Evolutionary conservation across 225 moss, liverwort and hornwort genomes (phyloP).

Genomic region (Neckera pumila): DNA sequence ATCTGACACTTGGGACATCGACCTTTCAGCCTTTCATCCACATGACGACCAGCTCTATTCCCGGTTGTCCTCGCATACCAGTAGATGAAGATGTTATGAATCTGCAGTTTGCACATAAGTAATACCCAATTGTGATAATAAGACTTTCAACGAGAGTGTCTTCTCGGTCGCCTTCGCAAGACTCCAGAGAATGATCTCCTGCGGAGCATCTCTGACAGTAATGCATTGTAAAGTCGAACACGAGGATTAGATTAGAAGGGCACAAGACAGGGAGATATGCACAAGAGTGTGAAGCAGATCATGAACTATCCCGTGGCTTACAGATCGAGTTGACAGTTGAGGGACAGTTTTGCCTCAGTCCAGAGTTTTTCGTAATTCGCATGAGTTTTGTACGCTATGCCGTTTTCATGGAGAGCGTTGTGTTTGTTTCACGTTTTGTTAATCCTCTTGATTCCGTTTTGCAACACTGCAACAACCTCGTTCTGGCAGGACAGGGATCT

Average conservation of each 20-base stretch:
- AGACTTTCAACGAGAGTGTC: background rate
- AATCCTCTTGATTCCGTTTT: background rate
- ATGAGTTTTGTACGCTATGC: background rate
- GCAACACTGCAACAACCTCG: background rate
- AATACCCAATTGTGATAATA: background rate
- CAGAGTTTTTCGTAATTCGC: background rate
- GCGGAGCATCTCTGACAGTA: background rate
- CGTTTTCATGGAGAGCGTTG: slow-evolving; percentile 2
- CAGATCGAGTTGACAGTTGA: background rate
- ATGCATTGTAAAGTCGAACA: background rate
- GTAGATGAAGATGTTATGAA: background rate
- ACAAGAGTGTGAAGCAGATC: background rate
- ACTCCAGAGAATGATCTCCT: background rate
- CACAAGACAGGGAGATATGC: background rate
- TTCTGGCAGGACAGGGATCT: slow-evolving; percentile 9
- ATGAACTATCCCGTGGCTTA: background rate
- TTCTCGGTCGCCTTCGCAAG: background rate
- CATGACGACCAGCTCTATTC: background rate
- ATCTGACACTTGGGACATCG: background rate
- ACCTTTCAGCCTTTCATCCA: background rate
- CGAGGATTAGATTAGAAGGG: background rate
- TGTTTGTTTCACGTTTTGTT: slow-evolving; percentile 3
- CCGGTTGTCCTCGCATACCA: background rate
- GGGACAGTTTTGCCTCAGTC: background rate
- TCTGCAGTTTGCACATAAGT: background rate